A percentile compares a stretch with the other conserved stretches of the same genome.
phyloP scores from a whole-genome alignment of 1,284 basidiomycete genomes.

The Porodaedalea pini region DNA sequence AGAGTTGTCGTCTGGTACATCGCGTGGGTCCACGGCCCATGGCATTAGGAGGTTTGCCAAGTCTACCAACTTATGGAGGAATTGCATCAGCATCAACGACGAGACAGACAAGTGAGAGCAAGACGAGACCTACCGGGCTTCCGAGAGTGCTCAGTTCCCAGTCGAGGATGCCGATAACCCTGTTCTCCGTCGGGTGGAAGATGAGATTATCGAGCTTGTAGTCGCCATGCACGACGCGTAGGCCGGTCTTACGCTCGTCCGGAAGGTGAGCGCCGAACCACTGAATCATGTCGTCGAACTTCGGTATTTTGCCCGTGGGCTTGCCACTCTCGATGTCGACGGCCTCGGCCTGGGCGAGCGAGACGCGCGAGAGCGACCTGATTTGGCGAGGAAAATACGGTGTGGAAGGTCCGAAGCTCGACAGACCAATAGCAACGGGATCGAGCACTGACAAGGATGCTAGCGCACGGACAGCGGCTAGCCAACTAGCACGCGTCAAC shows the following conservation, averaged over 20 bases:
- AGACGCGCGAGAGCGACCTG: constrained; percentile 75
- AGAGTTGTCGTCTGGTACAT: constrained; percentile 41
- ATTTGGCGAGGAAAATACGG: constrained; percentile 93
- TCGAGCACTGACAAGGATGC: constrained; percentile 72
- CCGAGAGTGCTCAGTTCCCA: constrained; percentile 96
- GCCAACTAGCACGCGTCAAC: constrained; percentile 52
- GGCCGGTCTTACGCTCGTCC: constrained; percentile 57
- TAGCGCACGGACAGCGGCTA: constrained; percentile 71
- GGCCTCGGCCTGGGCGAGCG: constrained; percentile 64
- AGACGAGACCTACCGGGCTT: constrained; percentile 55
- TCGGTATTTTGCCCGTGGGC: constrained; percentile 64
- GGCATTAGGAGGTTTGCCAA: constrained; percentile 87
- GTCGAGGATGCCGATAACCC: constrained; percentile 92
- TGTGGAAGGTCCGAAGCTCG: constrained; percentile 71
- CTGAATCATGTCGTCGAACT: constrained; percentile 64
- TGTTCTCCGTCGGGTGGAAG: constrained; percentile 89
- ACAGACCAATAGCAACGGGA: constrained; percentile 69
- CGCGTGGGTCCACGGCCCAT: constrained; percentile 62
- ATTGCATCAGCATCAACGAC: constrained; percentile 2
- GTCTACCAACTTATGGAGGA: constrained; percentile 73
- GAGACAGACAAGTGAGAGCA: background rate
- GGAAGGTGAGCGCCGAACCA: constrained; percentile 81
- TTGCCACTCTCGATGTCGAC: constrained; percentile 62
- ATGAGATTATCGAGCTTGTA: constrained; percentile 96
- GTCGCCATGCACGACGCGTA: constrained; percentile 90